These are phyloP conservation scores for Rutidosis leptorrhynchoides DNA, from an alignment of 129 eudicot species.

Conservation along the genomic window DNA sequence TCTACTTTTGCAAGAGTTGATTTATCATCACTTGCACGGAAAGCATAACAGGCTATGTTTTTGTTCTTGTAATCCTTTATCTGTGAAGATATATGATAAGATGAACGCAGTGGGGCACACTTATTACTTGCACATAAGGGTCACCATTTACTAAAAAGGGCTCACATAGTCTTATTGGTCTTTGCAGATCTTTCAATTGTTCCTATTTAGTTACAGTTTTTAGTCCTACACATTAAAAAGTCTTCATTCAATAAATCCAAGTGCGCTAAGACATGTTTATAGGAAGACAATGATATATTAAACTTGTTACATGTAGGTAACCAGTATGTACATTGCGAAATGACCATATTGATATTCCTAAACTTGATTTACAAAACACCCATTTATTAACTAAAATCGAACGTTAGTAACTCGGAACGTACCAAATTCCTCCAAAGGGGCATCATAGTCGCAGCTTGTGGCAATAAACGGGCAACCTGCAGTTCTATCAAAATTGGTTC, in stretches of 20 bases:
- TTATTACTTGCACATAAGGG: slow-evolving; percentile 26
- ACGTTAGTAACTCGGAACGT: slow-evolving; percentile 17
- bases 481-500: slow-evolving; percentile 95
- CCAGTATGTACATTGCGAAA: too few species aligned
- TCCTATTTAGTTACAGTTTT: slow-evolving; percentile 97
- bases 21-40: slow-evolving; percentile 80
- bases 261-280: background rate
- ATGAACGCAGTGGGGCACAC: slow-evolving; percentile 3
- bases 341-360: too few species aligned
- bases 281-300: too few species aligned
- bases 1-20: slow-evolving; percentile 67
- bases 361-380: too few species aligned
- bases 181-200: slow-evolving; percentile 87
- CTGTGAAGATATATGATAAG: slow-evolving; percentile 35
- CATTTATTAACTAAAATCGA: background rate
- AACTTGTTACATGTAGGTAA: too few species aligned
- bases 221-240: slow-evolving; percentile 46
- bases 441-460: slow-evolving; percentile 96
- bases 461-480: slow-evolving; percentile 99
- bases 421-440: slow-evolving; percentile 99
- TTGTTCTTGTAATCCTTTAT: slow-evolving; percentile 71
- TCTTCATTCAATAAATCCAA: background rate
- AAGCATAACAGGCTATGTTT: slow-evolving; percentile 86
- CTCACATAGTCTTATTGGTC: slow-evolving; percentile 93
- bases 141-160: slow-evolving; percentile 80